Percentiles rank a stretch among this genome's conserved stretches.
These are phyloP conservation scores for Polytrichum commune DNA, from an alignment of 225 moss, liverwort and hornwort genomes.

Conservation along the genomic window DNA sequence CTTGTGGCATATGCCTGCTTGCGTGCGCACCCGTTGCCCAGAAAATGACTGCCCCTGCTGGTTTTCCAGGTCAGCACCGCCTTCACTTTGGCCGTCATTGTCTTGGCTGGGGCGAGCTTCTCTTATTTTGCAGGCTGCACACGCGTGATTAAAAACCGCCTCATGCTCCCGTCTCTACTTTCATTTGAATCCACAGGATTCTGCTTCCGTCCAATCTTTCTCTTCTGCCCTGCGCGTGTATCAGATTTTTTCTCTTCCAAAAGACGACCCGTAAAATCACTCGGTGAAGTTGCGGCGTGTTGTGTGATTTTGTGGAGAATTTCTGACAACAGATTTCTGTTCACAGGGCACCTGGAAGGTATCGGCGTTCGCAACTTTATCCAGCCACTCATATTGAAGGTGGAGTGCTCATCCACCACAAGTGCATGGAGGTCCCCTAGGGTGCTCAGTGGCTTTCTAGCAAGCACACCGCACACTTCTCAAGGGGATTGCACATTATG, in stretches of 20 bases:
- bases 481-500: constrained; percentile 27
- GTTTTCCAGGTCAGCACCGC: constrained; percentile 32
- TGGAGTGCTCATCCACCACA: constrained; percentile 39
- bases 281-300: not conserved
- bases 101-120: not conserved
- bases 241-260: not conserved
- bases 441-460: constrained; percentile 49
- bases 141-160: not conserved
- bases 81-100: not conserved
- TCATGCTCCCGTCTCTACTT: too few species aligned
- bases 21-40: constrained; percentile 16
- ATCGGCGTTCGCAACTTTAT: constrained; percentile 53
- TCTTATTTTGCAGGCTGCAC: not conserved
- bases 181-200: too few species aligned
- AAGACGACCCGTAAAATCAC: too few species aligned
- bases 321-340: constrained; percentile 10
- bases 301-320: not conserved
- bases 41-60: constrained; percentile 35
- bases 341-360: constrained; percentile 47
- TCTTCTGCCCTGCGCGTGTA: too few species aligned
- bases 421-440: constrained; percentile 54
- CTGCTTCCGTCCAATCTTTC: too few species aligned
- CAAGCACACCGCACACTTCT: constrained; percentile 53
- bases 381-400: constrained; percentile 43
- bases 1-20: constrained; percentile 24